These are phyloP conservation scores for Oenanthe sinensis DNA, from an alignment of 129 eudicot species.

Conservation along the genomic window DNA sequence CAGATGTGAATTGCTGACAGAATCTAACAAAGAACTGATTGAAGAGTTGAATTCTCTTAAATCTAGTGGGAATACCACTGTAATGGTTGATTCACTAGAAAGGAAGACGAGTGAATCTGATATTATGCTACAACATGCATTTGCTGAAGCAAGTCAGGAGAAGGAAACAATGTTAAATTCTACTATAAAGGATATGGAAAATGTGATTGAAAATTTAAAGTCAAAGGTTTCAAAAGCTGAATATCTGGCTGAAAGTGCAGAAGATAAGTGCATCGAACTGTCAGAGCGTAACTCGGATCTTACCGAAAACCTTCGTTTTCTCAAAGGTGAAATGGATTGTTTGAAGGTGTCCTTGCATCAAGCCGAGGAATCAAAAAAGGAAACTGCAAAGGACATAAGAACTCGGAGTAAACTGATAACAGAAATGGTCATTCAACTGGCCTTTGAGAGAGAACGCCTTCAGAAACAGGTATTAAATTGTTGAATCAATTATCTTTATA, in stretches of 20 bases:
- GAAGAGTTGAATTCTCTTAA: slow-evolving; percentile 29
- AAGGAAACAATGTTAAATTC: slow-evolving; percentile 51
- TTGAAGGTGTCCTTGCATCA: slow-evolving; percentile 62
- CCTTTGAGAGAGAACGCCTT: slow-evolving; percentile 85
- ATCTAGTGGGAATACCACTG: slow-evolving; percentile 17
- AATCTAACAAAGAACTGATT: slow-evolving; percentile 37
- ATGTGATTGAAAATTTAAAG: slow-evolving; percentile 55
- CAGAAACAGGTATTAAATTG: slow-evolving; percentile 62
- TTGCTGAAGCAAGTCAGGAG: slow-evolving; percentile 72
- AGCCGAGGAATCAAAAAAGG: slow-evolving; percentile 60
- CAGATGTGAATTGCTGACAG: slow-evolving; percentile 36
- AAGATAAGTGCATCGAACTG: slow-evolving; percentile 65
- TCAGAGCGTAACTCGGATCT: slow-evolving; percentile 61
- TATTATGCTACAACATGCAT: slow-evolving; percentile 45
- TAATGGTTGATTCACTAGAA: slow-evolving; percentile 49
- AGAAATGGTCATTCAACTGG: slow-evolving; percentile 65
- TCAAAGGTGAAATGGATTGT: slow-evolving; percentile 32
- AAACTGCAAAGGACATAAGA: slow-evolving; percentile 67
- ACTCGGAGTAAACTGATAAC: slow-evolving; percentile 52
- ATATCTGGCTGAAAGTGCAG: slow-evolving; percentile 43
- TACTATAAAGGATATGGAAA: slow-evolving; percentile 62
- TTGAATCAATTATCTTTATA: background rate
- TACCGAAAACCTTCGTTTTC: slow-evolving; percentile 41
- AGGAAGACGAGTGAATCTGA: slow-evolving; percentile 59
- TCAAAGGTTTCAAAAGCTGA: slow-evolving; percentile 44